Evolutionary conservation across 768 basidiomycete species (phyloP).

Genomic region (Pisolithus microcarpus): DNA sequence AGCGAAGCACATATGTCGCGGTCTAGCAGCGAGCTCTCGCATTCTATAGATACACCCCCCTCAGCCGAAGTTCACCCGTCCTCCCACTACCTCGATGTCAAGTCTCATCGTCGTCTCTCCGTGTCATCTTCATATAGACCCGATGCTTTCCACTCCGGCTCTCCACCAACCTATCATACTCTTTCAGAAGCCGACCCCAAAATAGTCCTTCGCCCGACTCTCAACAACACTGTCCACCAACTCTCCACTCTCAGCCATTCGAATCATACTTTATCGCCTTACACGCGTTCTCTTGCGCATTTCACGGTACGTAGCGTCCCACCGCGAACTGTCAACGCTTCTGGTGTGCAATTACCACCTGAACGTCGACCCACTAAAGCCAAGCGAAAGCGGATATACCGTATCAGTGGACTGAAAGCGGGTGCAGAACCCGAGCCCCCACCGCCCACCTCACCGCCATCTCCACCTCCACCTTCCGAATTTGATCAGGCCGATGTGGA

Average conservation of each 20-base stretch:
- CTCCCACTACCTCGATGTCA: constrained; percentile 12
- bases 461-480: constrained; percentile 39
- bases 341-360: constrained; percentile 26
- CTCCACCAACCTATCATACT: constrained; percentile 28
- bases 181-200: constrained; percentile 40
- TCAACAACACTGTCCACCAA: constrained; percentile 77
- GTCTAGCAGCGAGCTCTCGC: constrained; percentile 39
- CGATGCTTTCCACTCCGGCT: constrained; percentile 30
- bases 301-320: constrained; percentile 90
- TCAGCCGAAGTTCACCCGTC: constrained; percentile 25
- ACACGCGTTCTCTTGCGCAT: constrained; percentile 83
- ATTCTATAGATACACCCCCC: constrained; percentile 41
- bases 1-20: constrained; percentile 43
- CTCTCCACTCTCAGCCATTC: constrained; percentile 80
- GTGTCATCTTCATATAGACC: constrained; percentile 28
- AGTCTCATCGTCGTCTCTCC: constrained; percentile 27
- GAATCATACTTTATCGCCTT: constrained; percentile 91
- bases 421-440: constrained; percentile 7
- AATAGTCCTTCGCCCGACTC: constrained; percentile 55
- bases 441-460: constrained; percentile 18
- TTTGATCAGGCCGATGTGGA: constrained; percentile 73
- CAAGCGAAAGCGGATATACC: constrained; percentile 65
- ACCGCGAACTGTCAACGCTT: constrained; percentile 38
- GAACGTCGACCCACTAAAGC: constrained; percentile 63
- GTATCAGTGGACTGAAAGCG: constrained; percentile 37